These are phyloP conservation scores for Vitis amurensis DNA, from an alignment of 164 flowering plant species.

Conservation along the genomic window DNA sequence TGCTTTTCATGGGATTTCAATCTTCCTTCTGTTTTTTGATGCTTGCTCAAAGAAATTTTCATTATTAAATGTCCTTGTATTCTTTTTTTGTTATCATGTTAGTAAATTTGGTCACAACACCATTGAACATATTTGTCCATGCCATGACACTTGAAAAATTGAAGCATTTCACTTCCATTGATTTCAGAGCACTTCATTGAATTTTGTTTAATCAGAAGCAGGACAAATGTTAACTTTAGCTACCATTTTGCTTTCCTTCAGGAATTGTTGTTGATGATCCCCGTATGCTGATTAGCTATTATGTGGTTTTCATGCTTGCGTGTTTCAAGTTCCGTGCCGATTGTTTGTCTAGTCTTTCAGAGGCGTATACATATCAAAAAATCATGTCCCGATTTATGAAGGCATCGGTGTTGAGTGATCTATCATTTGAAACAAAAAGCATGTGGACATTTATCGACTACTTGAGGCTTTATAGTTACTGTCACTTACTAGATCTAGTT, in stretches of 20 bases:
- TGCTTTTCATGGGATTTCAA: too few relatives aligned
- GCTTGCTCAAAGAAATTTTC: too few relatives aligned
- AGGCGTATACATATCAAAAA: slow-evolving; percentile 51
- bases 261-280: slow-evolving; percentile 76
- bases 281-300: slow-evolving; percentile 75
- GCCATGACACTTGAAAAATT: neutral
- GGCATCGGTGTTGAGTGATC: slow-evolving; percentile 69
- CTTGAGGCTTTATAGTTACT: slow-evolving; percentile 70
- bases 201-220: too few relatives aligned
- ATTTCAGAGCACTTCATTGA: neutral
- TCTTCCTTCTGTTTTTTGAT: too few relatives aligned
- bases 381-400: slow-evolving; percentile 63
- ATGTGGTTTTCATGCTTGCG: slow-evolving; percentile 61
- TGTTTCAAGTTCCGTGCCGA: slow-evolving; percentile 79
- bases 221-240: neutral
- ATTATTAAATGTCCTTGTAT: too few relatives aligned
- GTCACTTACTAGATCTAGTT: slow-evolving; percentile 79
- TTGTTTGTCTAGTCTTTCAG: slow-evolving; percentile 41
- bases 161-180: neutral
- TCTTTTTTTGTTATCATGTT: too few relatives aligned
- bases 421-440: slow-evolving; percentile 80
- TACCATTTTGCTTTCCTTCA: slow-evolving; percentile 20
- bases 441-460: slow-evolving; percentile 83
- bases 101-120: too few relatives aligned
- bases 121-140: too few relatives aligned